phyloP scores from a whole-genome alignment of 192 early-diverging fungal species.

The Entomortierella parvispora region DNA sequence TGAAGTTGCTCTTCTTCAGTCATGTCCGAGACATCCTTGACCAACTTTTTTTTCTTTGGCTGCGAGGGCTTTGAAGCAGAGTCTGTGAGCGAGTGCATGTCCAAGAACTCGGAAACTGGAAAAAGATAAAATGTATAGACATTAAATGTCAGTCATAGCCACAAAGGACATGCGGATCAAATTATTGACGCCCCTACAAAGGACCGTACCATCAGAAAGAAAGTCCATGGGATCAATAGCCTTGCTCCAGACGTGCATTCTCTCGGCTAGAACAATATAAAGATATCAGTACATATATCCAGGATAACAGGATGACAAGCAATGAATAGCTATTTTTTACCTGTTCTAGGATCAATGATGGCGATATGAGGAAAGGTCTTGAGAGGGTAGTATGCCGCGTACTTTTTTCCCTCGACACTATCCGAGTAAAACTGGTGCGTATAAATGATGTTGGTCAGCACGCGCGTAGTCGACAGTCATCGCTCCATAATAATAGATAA shows the following conservation, averaged over 20 bases:
- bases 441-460: slow-evolving; percentile 1
- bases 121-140: background rate
- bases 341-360: slow-evolving; percentile 90
- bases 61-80: slow-evolving; percentile 42
- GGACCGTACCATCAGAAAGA: slow-evolving; percentile 69
- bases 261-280: slow-evolving; percentile 68
- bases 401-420: slow-evolving; percentile 75
- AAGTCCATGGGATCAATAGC: slow-evolving; percentile 70
- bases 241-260: slow-evolving; percentile 76
- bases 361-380: slow-evolving; percentile 83
- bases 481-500: background rate
- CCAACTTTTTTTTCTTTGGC: slow-evolving; percentile 42
- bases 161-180: background rate
- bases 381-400: slow-evolving; percentile 79
- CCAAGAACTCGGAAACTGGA: slow-evolving; percentile 71
- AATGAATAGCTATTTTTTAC: no score
- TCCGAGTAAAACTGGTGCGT: slow-evolving; percentile 59
- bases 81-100: slow-evolving; percentile 56
- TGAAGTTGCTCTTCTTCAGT: slow-evolving; percentile 91
- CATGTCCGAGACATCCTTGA: slow-evolving; percentile 71
- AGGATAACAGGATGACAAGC: background rate
- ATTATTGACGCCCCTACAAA: background rate
- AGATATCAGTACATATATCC: background rate
- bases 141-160: background rate
- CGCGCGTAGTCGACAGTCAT: background rate